Percentiles rank a stretch among this genome's conserved stretches.
Evolutionary conservation across 768 basidiomycete genomes (phyloP).

Genomic region (Termitomyces sp.): DNA sequence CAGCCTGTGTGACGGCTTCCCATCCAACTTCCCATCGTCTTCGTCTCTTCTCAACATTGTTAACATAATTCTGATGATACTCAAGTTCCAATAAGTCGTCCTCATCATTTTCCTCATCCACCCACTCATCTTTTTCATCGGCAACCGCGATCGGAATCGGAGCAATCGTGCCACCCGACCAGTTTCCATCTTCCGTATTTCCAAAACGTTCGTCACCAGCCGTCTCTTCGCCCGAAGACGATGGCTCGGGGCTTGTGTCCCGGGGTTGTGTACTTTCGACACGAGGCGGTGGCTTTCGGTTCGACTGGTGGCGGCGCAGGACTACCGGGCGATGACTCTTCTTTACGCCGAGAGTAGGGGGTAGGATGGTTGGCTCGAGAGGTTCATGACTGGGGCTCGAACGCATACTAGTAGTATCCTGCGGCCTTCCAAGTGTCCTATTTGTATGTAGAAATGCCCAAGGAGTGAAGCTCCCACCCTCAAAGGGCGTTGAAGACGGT

Average conservation of each 20-base stretch:
- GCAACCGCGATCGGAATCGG: slow-evolving; percentile 17
- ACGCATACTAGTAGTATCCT: slow-evolving; percentile 55
- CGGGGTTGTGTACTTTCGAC: slow-evolving; percentile 81
- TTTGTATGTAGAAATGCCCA: slow-evolving; percentile 68
- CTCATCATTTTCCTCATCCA: slow-evolving; percentile 68
- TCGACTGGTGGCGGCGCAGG: slow-evolving; percentile 20
- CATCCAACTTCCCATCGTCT: slow-evolving; percentile 71
- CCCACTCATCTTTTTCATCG: slow-evolving; percentile 56
- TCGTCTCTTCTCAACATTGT: slow-evolving; percentile 59
- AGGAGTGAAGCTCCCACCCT: slow-evolving; percentile 54
- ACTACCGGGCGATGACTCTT: slow-evolving; percentile 19
- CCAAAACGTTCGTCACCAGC: slow-evolving; percentile 55
- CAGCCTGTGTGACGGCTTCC: slow-evolving; percentile 71
- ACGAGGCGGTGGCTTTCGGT: slow-evolving; percentile 62
- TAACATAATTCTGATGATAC: slow-evolving; percentile 68
- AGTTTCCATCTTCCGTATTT: slow-evolving; percentile 32
- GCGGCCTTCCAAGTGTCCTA: slow-evolving; percentile 36
- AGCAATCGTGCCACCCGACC: slow-evolving; percentile 22
- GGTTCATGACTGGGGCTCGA: slow-evolving; percentile 72
- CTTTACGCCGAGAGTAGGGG: slow-evolving; percentile 41
- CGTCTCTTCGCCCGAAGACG: slow-evolving; percentile 73
- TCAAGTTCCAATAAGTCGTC: slow-evolving; percentile 72
- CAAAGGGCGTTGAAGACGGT: slow-evolving; percentile 71
- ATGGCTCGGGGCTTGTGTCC: slow-evolving; percentile 75
- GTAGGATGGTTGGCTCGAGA: slow-evolving; percentile 44